Percentiles rank a stretch among this genome's conserved stretches.
Evolutionary conservation across 75 land plant genomes (phyloP).

Genomic region (Cupressus sempervirens): DNA sequence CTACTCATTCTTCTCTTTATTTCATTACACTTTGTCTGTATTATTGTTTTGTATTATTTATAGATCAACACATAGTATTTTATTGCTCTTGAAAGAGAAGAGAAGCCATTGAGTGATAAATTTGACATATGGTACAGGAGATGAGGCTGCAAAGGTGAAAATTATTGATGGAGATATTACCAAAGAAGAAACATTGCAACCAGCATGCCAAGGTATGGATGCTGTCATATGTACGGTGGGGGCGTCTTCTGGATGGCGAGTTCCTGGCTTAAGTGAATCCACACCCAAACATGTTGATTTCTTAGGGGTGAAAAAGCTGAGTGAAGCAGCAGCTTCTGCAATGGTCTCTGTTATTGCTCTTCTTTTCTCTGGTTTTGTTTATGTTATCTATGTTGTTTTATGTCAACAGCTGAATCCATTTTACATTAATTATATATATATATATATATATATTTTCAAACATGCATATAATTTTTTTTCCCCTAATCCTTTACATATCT

Average conservation of each 20-base stretch:
- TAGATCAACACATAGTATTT: neutral
- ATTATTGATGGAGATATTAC: constrained; percentile 41
- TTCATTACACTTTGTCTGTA: no score
- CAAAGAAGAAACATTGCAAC: constrained; percentile 32
- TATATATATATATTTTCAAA: no score
- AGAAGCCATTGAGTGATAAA: neutral
- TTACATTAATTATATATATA: neutral
- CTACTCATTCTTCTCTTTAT: neutral
- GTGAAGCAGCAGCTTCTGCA: constrained; percentile 45
- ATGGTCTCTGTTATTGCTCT: constrained; percentile 19
- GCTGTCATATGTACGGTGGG: constrained; percentile 37
- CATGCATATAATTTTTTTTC: neutral
- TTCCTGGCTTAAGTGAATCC: constrained; percentile 23
- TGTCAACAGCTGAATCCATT: neutral
- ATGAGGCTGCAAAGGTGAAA: constrained; percentile 27
- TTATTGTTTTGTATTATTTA: no score
- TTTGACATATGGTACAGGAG: constrained; percentile 17
- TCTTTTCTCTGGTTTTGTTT: constrained; percentile 8
- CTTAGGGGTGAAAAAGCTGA: constrained; percentile 29
- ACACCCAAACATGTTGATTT: constrained; percentile 40
- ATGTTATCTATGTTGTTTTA: neutral
- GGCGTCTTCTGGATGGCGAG: constrained; percentile 36
- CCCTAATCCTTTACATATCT: neutral
- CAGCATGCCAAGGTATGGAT: constrained; percentile 39
- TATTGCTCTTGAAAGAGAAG: neutral